Percentiles rank a stretch among this genome's conserved stretches.
These are phyloP conservation scores for Erysimum cheiri DNA, from an alignment of 441 rosid genomes.

Conservation along the genomic window DNA sequence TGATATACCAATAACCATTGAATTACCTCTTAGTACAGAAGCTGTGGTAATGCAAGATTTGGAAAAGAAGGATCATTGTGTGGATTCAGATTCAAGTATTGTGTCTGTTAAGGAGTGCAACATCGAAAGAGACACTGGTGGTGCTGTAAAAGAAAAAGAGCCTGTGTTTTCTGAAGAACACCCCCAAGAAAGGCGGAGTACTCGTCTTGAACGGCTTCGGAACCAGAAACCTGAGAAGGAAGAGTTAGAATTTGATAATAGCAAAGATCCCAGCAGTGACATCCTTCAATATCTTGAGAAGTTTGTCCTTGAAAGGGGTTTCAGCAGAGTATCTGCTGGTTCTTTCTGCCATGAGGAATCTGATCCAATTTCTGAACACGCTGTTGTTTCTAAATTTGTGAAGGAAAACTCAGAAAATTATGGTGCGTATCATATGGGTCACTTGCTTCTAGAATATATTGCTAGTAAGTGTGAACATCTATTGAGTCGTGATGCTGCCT, in stretches of 20 bases:
- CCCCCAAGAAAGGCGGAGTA: slow-evolving; percentile 96
- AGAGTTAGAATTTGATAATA: slow-evolving; percentile 66
- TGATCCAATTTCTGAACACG: slow-evolving; percentile 56
- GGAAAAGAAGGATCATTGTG: slow-evolving; percentile 53
- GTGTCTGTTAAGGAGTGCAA: slow-evolving; percentile 54
- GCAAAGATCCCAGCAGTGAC: slow-evolving; percentile 69
- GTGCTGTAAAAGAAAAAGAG: slow-evolving; percentile 60
- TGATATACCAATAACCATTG: slow-evolving; percentile 70
- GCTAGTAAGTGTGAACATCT: slow-evolving; percentile 55
- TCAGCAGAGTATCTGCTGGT: slow-evolving; percentile 45
- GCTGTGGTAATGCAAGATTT: slow-evolving; percentile 46
- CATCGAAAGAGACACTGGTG: slow-evolving; percentile 51
- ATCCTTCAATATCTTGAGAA: slow-evolving; percentile 80
- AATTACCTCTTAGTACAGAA: slow-evolving; percentile 56
- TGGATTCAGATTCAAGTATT: slow-evolving; percentile 49
- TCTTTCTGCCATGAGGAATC: slow-evolving; percentile 51
- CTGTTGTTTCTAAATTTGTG: slow-evolving; percentile 62
- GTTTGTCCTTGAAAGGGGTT: slow-evolving; percentile 54
- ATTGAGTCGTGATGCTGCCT: slow-evolving; percentile 56
- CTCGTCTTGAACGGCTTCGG: slow-evolving; percentile 94
- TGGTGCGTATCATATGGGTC: slow-evolving; percentile 93
- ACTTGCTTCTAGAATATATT: slow-evolving; percentile 84
- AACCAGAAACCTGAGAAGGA: slow-evolving; percentile 97
- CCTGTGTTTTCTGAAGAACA: slow-evolving; percentile 67
- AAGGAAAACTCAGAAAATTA: slow-evolving; percentile 71